Evolutionary conservation across 2,329 filamentous ascomycete species (phyloP).

Genomic region (Plenodomus tracheiphilus): DNA sequence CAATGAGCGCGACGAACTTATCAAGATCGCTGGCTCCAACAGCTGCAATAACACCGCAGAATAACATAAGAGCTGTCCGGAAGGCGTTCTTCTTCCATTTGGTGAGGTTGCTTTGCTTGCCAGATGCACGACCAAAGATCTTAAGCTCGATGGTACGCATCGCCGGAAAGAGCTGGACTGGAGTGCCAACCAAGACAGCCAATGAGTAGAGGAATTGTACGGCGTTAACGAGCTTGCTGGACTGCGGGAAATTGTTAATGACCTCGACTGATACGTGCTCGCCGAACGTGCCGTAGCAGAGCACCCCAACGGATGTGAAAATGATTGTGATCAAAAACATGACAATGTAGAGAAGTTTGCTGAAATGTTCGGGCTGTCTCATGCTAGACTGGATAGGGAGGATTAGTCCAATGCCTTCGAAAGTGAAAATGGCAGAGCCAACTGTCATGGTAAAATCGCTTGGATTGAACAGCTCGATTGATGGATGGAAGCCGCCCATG

Average conservation of each 20-base stretch:
- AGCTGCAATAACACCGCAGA: constrained; percentile 65
- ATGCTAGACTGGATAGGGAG: constrained; percentile 77
- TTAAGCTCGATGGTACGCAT: constrained; percentile 71
- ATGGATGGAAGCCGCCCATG: constrained; percentile 59
- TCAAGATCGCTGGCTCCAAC: constrained; percentile 70
- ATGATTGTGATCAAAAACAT: constrained; percentile 75
- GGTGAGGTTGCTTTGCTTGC: constrained; percentile 65
- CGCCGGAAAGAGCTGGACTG: constrained; percentile 75
- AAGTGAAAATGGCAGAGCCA: constrained; percentile 75
- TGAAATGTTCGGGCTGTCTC: constrained; percentile 70
- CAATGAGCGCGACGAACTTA: constrained; percentile 74
- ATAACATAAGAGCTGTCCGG: constrained; percentile 58
- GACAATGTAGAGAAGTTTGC: constrained; percentile 65
- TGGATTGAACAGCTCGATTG: constrained; percentile 71
- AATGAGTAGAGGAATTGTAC: constrained; percentile 76
- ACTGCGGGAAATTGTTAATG: constrained; percentile 75
- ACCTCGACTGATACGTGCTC: constrained; percentile 70
- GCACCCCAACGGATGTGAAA: constrained; percentile 71
- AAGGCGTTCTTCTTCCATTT: constrained; percentile 80
- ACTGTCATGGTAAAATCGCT: constrained; percentile 70
- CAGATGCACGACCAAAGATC: constrained; percentile 67
- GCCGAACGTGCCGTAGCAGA: constrained; percentile 76
- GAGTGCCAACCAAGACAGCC: constrained; percentile 72
- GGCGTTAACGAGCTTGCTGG: constrained; percentile 71
- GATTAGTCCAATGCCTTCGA: constrained; percentile 77